Evolutionary conservation across 495 filamentous ascomycete genomes (phyloP).

Genomic region (Penicillium coffeae): DNA sequence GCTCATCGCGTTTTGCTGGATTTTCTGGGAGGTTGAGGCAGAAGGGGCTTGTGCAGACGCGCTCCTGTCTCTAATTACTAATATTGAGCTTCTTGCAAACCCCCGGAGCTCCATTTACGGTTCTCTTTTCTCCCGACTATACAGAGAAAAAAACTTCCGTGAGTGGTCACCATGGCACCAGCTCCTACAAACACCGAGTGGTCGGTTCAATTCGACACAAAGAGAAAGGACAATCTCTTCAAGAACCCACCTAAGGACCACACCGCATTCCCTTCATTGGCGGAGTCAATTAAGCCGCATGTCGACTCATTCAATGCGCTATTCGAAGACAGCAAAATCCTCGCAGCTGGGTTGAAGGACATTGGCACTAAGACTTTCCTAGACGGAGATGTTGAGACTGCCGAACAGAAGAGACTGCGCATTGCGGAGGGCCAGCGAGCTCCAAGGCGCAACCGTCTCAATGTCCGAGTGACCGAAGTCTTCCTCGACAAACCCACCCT

Average conservation of each 20-base stretch:
- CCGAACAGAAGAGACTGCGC: constrained; percentile 38
- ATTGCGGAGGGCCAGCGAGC: constrained; percentile 43
- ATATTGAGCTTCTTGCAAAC: neutral
- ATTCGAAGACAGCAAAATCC: constrained; percentile 63
- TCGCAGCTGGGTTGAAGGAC: constrained; percentile 75
- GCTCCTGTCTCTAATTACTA: neutral
- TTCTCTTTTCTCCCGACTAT: constrained; percentile 15
- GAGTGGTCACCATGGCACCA: constrained; percentile 38
- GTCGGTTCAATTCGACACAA: constrained; percentile 76
- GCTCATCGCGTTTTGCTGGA: constrained; percentile 17
- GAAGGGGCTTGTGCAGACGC: constrained; percentile 1
- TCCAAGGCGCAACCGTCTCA: constrained; percentile 63
- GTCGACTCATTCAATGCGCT: constrained; percentile 95
- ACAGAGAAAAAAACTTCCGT: constrained; percentile 2
- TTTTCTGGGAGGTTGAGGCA: constrained; percentile 19
- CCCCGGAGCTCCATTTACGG: neutral
- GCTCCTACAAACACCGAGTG: constrained; percentile 66
- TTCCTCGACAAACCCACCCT: constrained; percentile 73
- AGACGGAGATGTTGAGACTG: constrained; percentile 61
- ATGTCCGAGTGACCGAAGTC: constrained; percentile 69
- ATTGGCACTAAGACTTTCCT: constrained; percentile 86
- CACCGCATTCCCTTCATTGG: constrained; percentile 82
- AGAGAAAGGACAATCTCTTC: constrained; percentile 82
- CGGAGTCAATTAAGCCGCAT: constrained; percentile 79
- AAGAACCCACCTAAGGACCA: constrained; percentile 79